Conservation (phyloP, 139 green algal genomes). For the Desmodesmus armatus region DNA sequence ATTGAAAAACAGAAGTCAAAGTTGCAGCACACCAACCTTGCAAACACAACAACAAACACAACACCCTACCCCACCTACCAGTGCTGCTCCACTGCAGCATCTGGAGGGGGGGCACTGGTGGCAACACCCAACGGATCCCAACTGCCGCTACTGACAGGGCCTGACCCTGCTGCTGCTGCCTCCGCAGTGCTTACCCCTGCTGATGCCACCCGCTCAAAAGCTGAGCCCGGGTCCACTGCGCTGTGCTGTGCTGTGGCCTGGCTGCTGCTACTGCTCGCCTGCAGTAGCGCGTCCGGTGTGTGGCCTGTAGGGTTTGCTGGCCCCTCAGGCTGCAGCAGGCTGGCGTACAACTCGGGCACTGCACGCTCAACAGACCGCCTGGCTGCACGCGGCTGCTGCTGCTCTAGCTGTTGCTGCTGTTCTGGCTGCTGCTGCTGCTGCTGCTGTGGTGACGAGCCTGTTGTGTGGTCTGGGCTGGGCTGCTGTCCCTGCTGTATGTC, state of each 20-base stretch:
- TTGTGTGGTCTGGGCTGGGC: too few species aligned
- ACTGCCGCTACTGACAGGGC: constrained; percentile 19
- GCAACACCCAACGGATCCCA: constrained; percentile 20
- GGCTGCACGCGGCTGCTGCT: not conserved
- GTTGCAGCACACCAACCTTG: too few species aligned
- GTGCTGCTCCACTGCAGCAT: not conserved
- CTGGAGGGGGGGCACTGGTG: not conserved
- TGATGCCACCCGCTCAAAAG: too few species aligned
- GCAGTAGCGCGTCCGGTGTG: too few species aligned
- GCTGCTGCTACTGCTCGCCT: not conserved
- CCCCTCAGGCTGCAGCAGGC: not conserved
- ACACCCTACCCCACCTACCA: not conserved
- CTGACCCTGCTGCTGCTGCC: too few species aligned
- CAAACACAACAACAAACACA: not conserved
- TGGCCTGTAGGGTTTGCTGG: too few species aligned
- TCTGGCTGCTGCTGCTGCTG: not conserved
- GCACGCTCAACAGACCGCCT: not conserved
- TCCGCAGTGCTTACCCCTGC: too few species aligned
- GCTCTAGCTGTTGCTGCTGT: not conserved
- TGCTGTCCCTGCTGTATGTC: too few species aligned
- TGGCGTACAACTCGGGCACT: not conserved
- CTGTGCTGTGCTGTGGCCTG: not conserved
- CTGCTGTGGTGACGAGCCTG: not conserved
- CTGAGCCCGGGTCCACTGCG: too few species aligned
- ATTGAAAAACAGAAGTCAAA: too few species aligned